These are phyloP conservation scores for Neurospora pannonica DNA, from an alignment of 495 filamentous ascomycete genomes.

Conservation along the genomic window DNA sequence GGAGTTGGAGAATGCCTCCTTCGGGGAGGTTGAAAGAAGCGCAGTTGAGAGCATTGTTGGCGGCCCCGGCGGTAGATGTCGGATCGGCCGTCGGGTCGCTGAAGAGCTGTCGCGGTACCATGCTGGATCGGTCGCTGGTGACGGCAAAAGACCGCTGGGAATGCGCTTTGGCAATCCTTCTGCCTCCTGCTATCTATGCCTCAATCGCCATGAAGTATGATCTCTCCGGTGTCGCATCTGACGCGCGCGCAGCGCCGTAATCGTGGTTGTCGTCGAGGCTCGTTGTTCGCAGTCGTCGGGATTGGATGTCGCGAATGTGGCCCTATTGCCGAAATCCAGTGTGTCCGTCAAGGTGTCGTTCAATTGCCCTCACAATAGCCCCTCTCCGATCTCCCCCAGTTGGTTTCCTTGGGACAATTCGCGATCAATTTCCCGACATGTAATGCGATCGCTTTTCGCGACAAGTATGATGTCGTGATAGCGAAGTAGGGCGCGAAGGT, in stretches of 20 bases:
- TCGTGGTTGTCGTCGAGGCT: neutral
- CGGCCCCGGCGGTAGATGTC: constrained; percentile 4
- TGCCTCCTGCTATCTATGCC: constrained; percentile 16
- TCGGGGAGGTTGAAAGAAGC: constrained; percentile 45
- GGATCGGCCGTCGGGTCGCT: constrained; percentile 10
- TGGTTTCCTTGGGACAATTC: neutral
- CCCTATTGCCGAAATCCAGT: neutral
- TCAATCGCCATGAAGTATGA: constrained; percentile 24
- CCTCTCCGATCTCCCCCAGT: neutral
- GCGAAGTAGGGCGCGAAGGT: neutral
- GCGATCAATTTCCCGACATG: neutral
- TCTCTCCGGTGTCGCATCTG: constrained; percentile 5
- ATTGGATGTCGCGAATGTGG: neutral
- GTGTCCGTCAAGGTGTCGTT: neutral
- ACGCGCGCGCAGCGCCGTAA: neutral
- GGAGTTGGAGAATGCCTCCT: constrained; percentile 51
- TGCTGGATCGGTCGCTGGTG: constrained; percentile 7
- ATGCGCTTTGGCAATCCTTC: constrained; percentile 17
- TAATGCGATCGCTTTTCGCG: neutral
- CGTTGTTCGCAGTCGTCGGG: neutral
- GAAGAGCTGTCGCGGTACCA: constrained; percentile 17
- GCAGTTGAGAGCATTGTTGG: constrained; percentile 17
- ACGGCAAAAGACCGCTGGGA: constrained; percentile 13
- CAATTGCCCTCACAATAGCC: neutral
- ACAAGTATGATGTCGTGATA: neutral